Conservation (phyloP, 2,329 filamentous ascomycete genomes). For the Beauveria caledonica region DNA sequence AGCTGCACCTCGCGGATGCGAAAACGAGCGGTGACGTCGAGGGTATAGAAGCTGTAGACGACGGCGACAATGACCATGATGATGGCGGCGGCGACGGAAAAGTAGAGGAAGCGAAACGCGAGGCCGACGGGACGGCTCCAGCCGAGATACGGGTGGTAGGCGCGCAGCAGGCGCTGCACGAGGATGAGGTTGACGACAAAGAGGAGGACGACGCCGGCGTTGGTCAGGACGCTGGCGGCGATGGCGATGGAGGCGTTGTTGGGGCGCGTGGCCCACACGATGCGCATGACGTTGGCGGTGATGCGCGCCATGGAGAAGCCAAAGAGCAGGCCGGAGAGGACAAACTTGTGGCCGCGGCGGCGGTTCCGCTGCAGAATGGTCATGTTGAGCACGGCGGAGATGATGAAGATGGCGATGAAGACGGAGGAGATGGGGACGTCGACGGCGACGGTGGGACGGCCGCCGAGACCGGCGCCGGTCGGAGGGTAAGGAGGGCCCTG, state of each 20-base stretch:
- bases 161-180: constrained; percentile 64
- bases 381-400: constrained; percentile 49
- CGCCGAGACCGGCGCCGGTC: constrained; percentile 43
- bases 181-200: constrained; percentile 75
- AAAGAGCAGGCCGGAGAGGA: constrained; percentile 49
- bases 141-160: constrained; percentile 61
- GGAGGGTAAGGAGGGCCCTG: constrained; percentile 32
- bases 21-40: constrained; percentile 37
- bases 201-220: constrained; percentile 65
- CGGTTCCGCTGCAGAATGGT: constrained; percentile 45
- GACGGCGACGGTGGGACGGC: constrained; percentile 44
- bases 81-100: constrained; percentile 49
- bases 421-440: constrained; percentile 60
- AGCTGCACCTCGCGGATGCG: constrained; percentile 59
- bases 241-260: constrained; percentile 36
- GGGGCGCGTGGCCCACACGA: constrained; percentile 42
- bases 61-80: constrained; percentile 57
- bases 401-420: constrained; percentile 50
- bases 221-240: constrained; percentile 61
- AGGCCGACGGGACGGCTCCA: constrained; percentile 51
- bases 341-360: constrained; percentile 46
- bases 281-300: constrained; percentile 41
- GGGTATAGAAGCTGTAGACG: constrained; percentile 60
- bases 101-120: constrained; percentile 50
- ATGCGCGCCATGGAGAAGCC: constrained; percentile 50